Conservation (phyloP, 2,329 filamentous ascomycete species). For the Fonsecaea pedrosoi region DNA sequence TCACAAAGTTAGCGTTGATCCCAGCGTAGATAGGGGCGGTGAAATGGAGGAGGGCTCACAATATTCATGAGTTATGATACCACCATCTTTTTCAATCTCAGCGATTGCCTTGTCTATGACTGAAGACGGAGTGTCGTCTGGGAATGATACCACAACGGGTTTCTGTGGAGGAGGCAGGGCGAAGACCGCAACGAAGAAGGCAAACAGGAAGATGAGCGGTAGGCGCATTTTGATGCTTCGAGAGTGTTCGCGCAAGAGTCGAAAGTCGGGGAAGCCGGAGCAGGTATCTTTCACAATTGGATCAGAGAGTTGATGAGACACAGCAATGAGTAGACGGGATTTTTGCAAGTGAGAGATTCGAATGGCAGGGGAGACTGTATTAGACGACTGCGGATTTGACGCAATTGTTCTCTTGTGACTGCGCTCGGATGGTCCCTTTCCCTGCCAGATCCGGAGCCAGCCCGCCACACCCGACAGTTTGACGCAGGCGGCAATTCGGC, state of each 20-base stretch:
- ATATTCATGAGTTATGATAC: conserved; percentile 80
- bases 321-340: neutral
- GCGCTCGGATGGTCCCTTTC: neutral
- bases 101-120: conserved; percentile 75
- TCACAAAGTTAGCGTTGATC: conserved; percentile 40
- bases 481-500: conserved; percentile 15
- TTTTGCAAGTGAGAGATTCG: neutral
- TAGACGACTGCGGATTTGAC: neutral
- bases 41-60: conserved; percentile 58
- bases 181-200: conserved; percentile 64
- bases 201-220: conserved; percentile 63
- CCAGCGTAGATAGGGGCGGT: neutral
- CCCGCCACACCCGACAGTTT: neutral
- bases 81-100: conserved; percentile 72
- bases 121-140: conserved; percentile 69
- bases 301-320: neutral
- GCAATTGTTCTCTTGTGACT: neutral
- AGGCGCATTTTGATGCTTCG: conserved; percentile 66
- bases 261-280: neutral
- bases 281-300: neutral
- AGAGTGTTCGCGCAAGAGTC: neutral
- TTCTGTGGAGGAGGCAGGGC: conserved; percentile 59
- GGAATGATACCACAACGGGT: conserved; percentile 79
- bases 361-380: neutral
- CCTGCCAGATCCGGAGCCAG: neutral